Evolutionary conservation across 2,329 filamentous ascomycete species (phyloP), one percentile per base, ranked within the genome.

Genomic region (Pyrenochaeta sp.): DNA sequence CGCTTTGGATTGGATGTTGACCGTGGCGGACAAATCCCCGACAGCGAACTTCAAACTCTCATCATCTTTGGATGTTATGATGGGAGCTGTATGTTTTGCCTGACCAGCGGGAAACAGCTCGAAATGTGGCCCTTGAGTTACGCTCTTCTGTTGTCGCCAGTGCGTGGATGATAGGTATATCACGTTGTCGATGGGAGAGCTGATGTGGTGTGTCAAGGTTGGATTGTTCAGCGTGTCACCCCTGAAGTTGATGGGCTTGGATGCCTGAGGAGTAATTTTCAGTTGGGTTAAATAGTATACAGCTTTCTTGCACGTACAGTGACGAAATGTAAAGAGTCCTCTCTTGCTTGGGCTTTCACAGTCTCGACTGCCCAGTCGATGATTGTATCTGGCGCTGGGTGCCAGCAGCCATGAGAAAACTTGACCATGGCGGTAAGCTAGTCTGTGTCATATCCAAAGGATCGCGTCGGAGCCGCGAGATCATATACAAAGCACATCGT

Each of bases 401-500:
- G 47, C 47, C 47, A 51, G 29, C 47, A 51, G n/a, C 47, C 47
- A 19, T 51, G 47, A 3, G 47, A 51, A 17, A 51, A 51, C 26
- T 51, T 51, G 36, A 51, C 47, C 47, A 51, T 51, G 38, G 13
- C 30, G 7, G 18, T 20, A 34, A 15, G 6, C 15, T 6, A 11
- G 3, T 17, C 4, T 34, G 7, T 34, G 30, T 19, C n/a, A 11
- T 19, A 6, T 18, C n/a, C 30, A n/a, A 22, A 6, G 8, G 19
- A 11, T 19, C 7, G 4, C 7, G 11, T 7, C 15, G 30, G 20
- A 34, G 18, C 30, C 15, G 7, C 18, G 6, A 22, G 13, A 14
- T 29, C 26, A 14, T 29, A 29, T 29, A 29, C 6, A 14, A 15
- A 7, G 26, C 26, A 6, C n/a, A n/a, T n/a, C n/a, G n/a, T n/a